Evolutionary conservation across 1,284 basidiomycete genomes (phyloP).

Genomic region (Ceratobasidium theobromae): DNA sequence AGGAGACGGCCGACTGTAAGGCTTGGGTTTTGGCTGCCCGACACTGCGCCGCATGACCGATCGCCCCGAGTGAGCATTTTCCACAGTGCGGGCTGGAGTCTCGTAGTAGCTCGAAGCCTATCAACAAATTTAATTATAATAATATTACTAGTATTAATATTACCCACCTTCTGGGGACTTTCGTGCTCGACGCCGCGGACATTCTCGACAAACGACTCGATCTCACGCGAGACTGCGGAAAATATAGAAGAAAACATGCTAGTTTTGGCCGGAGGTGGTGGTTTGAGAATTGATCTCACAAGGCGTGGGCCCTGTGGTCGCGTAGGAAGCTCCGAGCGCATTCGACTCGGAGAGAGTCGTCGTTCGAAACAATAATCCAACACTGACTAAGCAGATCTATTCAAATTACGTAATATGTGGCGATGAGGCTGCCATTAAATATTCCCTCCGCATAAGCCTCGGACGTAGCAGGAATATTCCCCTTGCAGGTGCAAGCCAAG

Average conservation of each 20-base stretch:
- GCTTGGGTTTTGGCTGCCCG: slow-evolving; percentile 15
- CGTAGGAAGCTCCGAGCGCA: background rate
- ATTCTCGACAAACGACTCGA: slow-evolving; percentile 30
- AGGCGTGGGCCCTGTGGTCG: slow-evolving; percentile 11
- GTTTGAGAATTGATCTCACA: slow-evolving; percentile 6
- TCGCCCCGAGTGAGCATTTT: background rate
- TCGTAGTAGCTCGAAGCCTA: background rate
- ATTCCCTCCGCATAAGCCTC: background rate
- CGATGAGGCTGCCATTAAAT: no score
- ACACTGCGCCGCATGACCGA: background rate
- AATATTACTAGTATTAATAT: background rate
- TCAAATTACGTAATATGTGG: no score
- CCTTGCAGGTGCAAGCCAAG: no score
- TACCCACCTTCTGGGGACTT: background rate
- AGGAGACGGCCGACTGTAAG: slow-evolving; percentile 17
- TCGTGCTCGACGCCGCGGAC: background rate
- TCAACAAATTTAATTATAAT: background rate
- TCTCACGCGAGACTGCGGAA: slow-evolving; percentile 12
- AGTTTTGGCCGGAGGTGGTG: slow-evolving; percentile 12
- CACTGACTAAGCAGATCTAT: no score
- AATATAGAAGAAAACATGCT: slow-evolving; percentile 25
- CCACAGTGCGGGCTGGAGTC: background rate
- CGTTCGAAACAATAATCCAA: no score
- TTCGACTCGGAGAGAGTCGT: no score
- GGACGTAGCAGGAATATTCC: background rate